Evolutionary conservation across 2,329 filamentous ascomycete genomes (phyloP), one percentile per base, ranked within the genome.

Genomic region (Thelonectria blattea): DNA sequence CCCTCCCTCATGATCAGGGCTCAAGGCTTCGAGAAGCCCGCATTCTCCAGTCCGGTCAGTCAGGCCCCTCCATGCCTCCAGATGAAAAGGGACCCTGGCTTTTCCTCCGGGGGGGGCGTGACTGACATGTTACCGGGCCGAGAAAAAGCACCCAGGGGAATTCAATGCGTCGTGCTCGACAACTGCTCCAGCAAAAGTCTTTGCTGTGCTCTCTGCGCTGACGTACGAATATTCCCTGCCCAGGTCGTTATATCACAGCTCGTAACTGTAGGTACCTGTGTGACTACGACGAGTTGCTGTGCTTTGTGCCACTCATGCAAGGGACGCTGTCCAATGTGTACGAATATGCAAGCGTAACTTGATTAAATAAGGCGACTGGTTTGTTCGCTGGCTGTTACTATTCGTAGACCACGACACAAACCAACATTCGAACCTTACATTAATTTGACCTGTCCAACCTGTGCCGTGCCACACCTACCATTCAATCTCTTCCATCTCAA

Each of bases 41-140:
- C 63, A 51, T 63, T 50, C 43, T 52, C 54, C 45, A 54, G 39
- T 39, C 52, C n/a, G 24, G n/a, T n/a, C n/a, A 24, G 37, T 49
- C 46, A 46, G 37, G 37, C 42, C 61, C 47, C 34, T 37, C 6
- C 12, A 8, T 11, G n/a, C n/a, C n/a, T 14, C 34, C 52, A 46
- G n/a, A 27, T n/a, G 52, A 50, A 59, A 46, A 52, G 30, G 37
- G 34, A 61, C 63, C 56, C 66, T 58, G 60, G 45, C 32, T 52
- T 30, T 30, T 30, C 20, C 43, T 39, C 49, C 47, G 58, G 64
- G 50, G 27, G 58, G 57, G 58, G 57, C 42, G 53, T 46, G 47
- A 63, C 60, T 67, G 64, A 63, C 62, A 63, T 45, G 42, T 57
- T 59, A 53, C 48, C 56, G 62, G 62, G 58, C 68, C 68, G 68